Evolutionary conservation across 129 eudicot species (phyloP).

Genomic region (Erigeron canadensis): DNA sequence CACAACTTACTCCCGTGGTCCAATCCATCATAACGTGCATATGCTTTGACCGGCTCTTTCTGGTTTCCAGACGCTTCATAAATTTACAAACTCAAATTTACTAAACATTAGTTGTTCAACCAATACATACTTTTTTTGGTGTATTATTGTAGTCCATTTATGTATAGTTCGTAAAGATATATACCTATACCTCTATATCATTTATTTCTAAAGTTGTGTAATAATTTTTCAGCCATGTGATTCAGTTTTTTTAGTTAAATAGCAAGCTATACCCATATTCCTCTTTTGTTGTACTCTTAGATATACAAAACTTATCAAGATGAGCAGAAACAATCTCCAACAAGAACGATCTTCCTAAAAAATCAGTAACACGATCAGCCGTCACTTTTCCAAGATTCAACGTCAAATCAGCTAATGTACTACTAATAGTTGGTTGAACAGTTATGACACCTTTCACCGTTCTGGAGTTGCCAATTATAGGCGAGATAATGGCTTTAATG

Average conservation of each 20-base stretch:
- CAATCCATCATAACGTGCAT: constrained; percentile 3
- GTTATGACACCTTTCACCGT: constrained; percentile 41
- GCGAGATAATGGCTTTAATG: constrained; percentile 17
- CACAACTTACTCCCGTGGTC: neutral
- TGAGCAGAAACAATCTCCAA: constrained; percentile 55
- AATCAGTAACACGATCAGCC: constrained; percentile 42
- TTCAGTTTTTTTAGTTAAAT: too few species aligned
- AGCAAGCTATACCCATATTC: too few species aligned
- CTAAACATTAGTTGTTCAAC: too few species aligned
- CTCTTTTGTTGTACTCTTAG: too few species aligned
- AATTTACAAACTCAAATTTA: too few species aligned
- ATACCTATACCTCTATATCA: too few species aligned
- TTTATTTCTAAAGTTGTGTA: too few species aligned
- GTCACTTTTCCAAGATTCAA: constrained; percentile 20
- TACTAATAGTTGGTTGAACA: constrained; percentile 37
- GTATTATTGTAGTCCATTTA: too few species aligned
- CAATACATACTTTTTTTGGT: too few species aligned
- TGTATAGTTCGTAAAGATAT: too few species aligned
- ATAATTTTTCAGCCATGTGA: too few species aligned
- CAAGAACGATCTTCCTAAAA: constrained; percentile 43
- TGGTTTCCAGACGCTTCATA: constrained; percentile 6
- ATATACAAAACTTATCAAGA: too few species aligned
- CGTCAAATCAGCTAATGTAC: constrained; percentile 26
- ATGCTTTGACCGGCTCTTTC: constrained; percentile 7
- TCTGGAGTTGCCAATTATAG: constrained; percentile 8